Evolutionary conservation across 306 rosid species (phyloP).

Genomic region (Sicyos baderoa): DNA sequence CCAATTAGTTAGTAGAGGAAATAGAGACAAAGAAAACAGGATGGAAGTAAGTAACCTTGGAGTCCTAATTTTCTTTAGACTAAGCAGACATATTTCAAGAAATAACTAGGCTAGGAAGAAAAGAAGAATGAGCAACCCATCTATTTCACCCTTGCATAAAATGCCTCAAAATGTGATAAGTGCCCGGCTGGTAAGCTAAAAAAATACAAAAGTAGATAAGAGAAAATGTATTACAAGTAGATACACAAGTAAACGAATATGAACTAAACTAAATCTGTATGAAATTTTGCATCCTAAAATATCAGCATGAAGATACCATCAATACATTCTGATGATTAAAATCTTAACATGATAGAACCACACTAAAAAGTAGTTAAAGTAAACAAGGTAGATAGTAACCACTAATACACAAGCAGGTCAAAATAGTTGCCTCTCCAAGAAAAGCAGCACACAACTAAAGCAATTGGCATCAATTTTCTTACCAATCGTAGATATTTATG

Average conservation of each 20-base stretch:
- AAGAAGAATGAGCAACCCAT: neutral
- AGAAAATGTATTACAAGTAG: neutral
- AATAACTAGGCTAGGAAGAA: neutral
- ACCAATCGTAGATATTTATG: slow-evolving; percentile 66
- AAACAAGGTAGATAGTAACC: neutral
- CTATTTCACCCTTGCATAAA: neutral
- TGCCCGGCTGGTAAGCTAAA: neutral
- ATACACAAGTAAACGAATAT: neutral
- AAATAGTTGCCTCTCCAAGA: neutral
- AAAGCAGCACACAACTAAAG: slow-evolving; percentile 9
- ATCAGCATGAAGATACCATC: neutral
- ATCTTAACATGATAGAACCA: neutral
- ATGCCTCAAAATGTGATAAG: neutral
- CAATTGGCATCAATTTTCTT: slow-evolving; percentile 22
- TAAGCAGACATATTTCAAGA: neutral
- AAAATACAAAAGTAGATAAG: neutral
- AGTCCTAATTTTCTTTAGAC: neutral
- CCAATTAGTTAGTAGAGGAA: neutral
- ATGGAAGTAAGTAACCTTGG: neutral
- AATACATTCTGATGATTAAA: neutral
- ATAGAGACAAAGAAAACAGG: neutral
- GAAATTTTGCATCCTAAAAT: neutral
- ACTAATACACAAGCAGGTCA: neutral
- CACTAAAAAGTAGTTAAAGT: neutral
- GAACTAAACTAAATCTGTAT: neutral